phyloP scores from a whole-genome alignment of 176 grass and related monocot species.

The Oryza glumipatula region DNA sequence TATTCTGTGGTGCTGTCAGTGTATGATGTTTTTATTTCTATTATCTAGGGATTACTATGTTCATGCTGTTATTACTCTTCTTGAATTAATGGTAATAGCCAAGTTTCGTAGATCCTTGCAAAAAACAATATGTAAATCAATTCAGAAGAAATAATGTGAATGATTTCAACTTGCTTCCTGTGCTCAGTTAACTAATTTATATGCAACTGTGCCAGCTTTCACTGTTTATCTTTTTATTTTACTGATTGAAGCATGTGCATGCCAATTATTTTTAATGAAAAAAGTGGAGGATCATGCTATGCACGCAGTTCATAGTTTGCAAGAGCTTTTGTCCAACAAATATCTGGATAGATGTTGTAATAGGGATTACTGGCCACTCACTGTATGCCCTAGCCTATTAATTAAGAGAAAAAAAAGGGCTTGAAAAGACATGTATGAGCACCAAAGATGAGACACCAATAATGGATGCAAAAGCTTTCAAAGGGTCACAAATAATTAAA shows the following conservation, averaged over 20 bases:
- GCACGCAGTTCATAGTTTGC: background rate
- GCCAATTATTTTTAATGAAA: background rate
- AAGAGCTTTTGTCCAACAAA: background rate
- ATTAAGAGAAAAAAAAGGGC: background rate
- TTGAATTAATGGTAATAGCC: background rate
- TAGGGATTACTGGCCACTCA: background rate
- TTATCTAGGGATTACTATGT: background rate
- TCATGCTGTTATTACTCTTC: background rate
- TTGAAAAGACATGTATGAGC: background rate
- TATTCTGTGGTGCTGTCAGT: slow-evolving; percentile 16
- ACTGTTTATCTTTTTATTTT: background rate
- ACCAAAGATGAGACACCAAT: background rate
- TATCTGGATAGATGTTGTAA: background rate
- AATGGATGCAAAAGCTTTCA: background rate
- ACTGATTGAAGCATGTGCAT: background rate
- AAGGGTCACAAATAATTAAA: background rate
- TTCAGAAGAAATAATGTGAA: background rate
- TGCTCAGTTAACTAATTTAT: background rate
- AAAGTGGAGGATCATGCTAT: background rate
- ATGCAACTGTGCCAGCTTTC: background rate
- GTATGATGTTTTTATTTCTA: background rate
- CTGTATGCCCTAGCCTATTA: background rate
- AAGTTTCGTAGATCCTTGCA: background rate
- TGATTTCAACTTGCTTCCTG: background rate
- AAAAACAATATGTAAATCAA: slow-evolving; percentile 7